Base-by-base conservation (phyloP, 495 filamentous ascomycete genomes). In the Zalerion maritima region DNA sequence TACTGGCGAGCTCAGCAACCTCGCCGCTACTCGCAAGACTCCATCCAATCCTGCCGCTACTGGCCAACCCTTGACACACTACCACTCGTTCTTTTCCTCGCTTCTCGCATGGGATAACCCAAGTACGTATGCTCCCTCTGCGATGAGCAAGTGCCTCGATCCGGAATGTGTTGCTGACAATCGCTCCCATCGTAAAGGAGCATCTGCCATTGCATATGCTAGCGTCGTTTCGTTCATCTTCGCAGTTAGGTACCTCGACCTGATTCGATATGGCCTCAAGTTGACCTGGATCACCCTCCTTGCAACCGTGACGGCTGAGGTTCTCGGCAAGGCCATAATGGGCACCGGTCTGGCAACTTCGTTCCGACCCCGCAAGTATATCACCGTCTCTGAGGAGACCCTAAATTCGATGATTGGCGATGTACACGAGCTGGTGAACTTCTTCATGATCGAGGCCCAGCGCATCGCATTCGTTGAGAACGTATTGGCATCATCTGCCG, bases 371-470 rank as follows among this genome's bases (percentile, higher is more conserved):
- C 74, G 71, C 51, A 73, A 79, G 49, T 99, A 99, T 64, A 93
- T 86, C 57, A 93, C 82, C 15, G 63, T 99, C 21, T 75, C 85
- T 6, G 72, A 78, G 42, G 81, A 89, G 40, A 81, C 80, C 6
- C 59, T 93, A 9, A 82, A 96, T 42, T 58, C 64, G 31, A 45
- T 83, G 10, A 63, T 85, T 29, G 85, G 83, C 38, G 89, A 96
- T 46, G 49, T 87, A 18, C 79, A 87, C 50, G 85, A 94, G 55
- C 64, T 99, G 27, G 58, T 86, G 57, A 94, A 99, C 68, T 99
- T 99, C 60, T 84, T 94, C 58, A 67, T 94, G 40, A 84, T 99
- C 39, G 89, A 99, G 60, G 75, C 81, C 51, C 89, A 99, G 69
- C 75, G 91, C 35, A 71, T 99, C 44, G 42, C 96, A 31, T 99